Evolutionary conservation across 352 stramenopile species (phyloP).

Genomic region (Pythium sp.): DNA sequence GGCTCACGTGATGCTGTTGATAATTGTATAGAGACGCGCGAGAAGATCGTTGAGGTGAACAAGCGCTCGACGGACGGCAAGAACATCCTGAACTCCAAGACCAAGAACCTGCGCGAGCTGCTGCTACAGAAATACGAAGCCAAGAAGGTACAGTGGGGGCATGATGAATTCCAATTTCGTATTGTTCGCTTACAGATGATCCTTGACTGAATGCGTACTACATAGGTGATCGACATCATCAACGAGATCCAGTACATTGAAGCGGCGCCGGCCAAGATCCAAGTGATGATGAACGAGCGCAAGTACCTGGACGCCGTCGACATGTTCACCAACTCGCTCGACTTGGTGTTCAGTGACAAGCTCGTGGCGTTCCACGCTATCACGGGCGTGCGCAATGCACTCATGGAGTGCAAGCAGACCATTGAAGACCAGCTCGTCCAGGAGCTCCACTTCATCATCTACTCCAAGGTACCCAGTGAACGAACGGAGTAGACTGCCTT

Average conservation of each 20-base stretch:
- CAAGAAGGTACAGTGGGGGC: constrained; percentile 45
- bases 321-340: constrained; percentile 70
- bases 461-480: constrained; percentile 46
- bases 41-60: constrained; percentile 64
- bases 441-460: constrained; percentile 69
- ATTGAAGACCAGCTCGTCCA: constrained; percentile 80
- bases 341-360: constrained; percentile 79
- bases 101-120: constrained; percentile 76
- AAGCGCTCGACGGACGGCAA: constrained; percentile 75
- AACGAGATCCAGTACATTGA: constrained; percentile 84
- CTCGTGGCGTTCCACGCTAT: constrained; percentile 78
- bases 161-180: too few species aligned
- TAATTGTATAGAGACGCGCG: constrained; percentile 46
- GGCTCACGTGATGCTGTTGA: background rate
- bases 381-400: constrained; percentile 62
- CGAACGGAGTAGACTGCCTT: background rate
- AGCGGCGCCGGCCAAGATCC: constrained; percentile 62
- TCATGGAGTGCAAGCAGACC: constrained; percentile 85
- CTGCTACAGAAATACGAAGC: constrained; percentile 81
- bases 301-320: constrained; percentile 66
- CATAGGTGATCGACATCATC: constrained; percentile 74
- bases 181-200: background rate
- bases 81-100: constrained; percentile 81
- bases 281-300: constrained; percentile 44
- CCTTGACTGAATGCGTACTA: background rate